Base-by-base conservation (phyloP, 2,329 filamentous ascomycete species). In the Ceratocystis papillata region DNA sequence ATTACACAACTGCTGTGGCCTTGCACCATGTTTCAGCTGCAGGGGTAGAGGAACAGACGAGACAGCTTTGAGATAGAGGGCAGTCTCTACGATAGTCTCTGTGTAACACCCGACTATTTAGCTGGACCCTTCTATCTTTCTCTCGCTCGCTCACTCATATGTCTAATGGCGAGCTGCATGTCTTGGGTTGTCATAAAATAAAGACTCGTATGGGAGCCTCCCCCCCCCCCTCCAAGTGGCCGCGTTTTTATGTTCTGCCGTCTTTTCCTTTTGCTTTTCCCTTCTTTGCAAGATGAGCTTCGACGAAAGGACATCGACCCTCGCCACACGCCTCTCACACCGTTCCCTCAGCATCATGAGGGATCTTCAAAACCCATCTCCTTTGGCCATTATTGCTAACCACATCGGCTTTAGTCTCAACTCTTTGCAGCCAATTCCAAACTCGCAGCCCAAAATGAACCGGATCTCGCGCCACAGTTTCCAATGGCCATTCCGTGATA, bases 401-500 rank as follows among this genome's bases (percentile, higher is more conserved):
- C 46, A 57, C 30, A 37, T 61, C 22, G 53, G 41, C 41, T 50
- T 61, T 10, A 67, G 65, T 44, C 48, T 63, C 33, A 66, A 63
- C 46, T 48, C 46, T 57, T 20, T 55, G 25, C 65, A 63, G 28
- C 60, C 59, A 59, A 63, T 63, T 30, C 65, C 30, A 41, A 48
- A n/a, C 12, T 60, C 33, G 7, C 20, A 53, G 62, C 15, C 28
- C 41, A 63, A 5, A 37, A 65, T 65, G 63, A 63, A 65, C 20
- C 46, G 37, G 17, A 60, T n/a, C 25, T 62, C 50, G 30, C 48
- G 65, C 8, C 61, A 66, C 30, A 68, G 63, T 15, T 64, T 67
- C 37, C 68, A 67, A 50, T 69, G 67, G 67, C 68, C 68, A n/a
- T 69, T 69, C 33, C 68, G 66, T 20, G 64, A 64, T 60, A 67